Base-by-base conservation (phyloP, 192 early-diverging fungal species). In the Coemansia interrupta region DNA sequence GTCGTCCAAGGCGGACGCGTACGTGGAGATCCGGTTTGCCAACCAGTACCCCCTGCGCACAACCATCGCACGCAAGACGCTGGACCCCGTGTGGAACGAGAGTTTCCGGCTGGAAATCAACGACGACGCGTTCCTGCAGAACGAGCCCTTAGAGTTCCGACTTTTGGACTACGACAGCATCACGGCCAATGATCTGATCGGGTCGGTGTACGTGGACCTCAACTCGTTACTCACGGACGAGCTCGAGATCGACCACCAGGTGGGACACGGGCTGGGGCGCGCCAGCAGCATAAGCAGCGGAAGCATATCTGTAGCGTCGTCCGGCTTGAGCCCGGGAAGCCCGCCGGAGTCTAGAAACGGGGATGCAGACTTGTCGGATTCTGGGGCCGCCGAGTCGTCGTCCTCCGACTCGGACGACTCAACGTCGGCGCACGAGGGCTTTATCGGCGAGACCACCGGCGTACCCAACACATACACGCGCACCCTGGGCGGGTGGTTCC, bases 51-150 rank as follows among this genome's bases (percentile, higher is more conserved):
- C 73, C 4, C 63, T 82, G 26, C 69, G 84, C 20, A 91, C 88
- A 6, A 70, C 83, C 36, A 88, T 88, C 36, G 80, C 78, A 18
- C 77, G 84, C 19, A 82, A 84, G 28, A 92, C 89, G 22, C 80
- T 92, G 40, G 87, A 90, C 64, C 90, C 90, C 0, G 75, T 88
- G 9, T 92, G 90, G 90, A 90, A 91, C 47, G 86, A 91, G 61
- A 87, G 89, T 54, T 90, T 90, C 50, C 80, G 89, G 10, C 82
- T 90, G 61, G 90, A 91, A 66, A 85, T 91, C 12, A 84, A 72
- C 42, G 80, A 90, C 69, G 90, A 92, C 66, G 80, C 86, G 0
- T 84, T 84, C 56, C 61, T 92, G n/a, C 89, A 92, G 63, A 89
- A 91, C 63, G 90, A 90, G 36, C 90, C 90, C 2, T 68, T 92